A percentile compares a stretch with the other conserved stretches of the same genome.
phyloP scores from a whole-genome alignment of 495 filamentous ascomycete species.

The Annulohypoxylon moriforme region DNA sequence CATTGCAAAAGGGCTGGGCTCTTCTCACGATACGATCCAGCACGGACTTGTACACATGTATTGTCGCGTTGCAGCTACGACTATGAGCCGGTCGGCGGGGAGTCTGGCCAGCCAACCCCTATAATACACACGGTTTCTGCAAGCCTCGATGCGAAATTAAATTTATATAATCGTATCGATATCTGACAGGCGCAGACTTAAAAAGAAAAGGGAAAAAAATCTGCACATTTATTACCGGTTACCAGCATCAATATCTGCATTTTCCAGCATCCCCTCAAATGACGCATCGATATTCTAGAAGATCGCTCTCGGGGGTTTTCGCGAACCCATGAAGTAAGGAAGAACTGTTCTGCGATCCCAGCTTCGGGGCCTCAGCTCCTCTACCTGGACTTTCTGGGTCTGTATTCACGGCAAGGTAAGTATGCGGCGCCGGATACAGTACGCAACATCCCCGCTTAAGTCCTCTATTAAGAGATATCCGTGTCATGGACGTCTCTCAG shows the following conservation, averaged over 20 bases:
- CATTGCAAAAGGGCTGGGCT: neutral
- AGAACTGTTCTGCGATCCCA: constrained; percentile 27
- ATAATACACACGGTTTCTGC: neutral
- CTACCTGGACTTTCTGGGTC: neutral
- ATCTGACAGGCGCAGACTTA: constrained; percentile 12
- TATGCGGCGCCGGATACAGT: constrained; percentile 12
- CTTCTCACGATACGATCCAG: constrained; percentile 7
- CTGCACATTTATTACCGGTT: neutral
- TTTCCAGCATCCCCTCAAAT: neutral
- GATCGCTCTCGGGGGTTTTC: constrained; percentile 19
- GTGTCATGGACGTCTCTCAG: constrained; percentile 13
- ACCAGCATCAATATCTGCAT: constrained; percentile 2
- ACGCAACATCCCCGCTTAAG: constrained; percentile 39
- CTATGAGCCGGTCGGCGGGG: constrained; percentile 2
- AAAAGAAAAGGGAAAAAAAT: too few species aligned
- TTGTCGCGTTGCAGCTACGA: constrained; percentile 25
- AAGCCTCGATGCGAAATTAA: constrained; percentile 2
- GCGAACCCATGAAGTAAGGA: constrained; percentile 1
- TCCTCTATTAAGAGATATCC: constrained; percentile 33
- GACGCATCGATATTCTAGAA: constrained; percentile 18
- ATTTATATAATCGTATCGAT: constrained; percentile 11
- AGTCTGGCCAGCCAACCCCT: neutral
- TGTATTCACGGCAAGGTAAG: neutral
- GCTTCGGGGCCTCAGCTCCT: constrained; percentile 22
- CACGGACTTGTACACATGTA: constrained; percentile 23